A percentile compares a stretch with the other conserved stretches of the same genome.
These are phyloP conservation scores for Dictyostelium discoideum DNA, from an alignment of 78 protist genomes.

Conservation along the genomic window DNA sequence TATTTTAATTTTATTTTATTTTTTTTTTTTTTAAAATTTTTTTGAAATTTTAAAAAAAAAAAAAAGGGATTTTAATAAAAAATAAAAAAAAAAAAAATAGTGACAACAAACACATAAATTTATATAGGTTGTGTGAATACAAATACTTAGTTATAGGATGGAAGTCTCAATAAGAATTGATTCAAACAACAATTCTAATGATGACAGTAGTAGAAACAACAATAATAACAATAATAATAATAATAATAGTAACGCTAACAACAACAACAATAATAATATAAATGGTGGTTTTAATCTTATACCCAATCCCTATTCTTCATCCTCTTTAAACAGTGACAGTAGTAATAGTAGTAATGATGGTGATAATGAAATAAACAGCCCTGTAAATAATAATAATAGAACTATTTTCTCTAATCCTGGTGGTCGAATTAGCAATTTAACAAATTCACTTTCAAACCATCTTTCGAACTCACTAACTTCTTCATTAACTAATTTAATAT, in stretches of 20 bases:
- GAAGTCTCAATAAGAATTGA: conserved; percentile 33
- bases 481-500: background rate
- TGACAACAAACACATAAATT: too few species aligned
- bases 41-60: too few species aligned
- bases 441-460: background rate
- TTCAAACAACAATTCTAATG: background rate
- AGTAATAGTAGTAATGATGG: background rate
- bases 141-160: background rate
- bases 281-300: background rate
- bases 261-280: background rate
- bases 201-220: background rate
- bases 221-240: background rate
- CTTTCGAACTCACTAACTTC: background rate
- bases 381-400: too few species aligned
- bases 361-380: background rate
- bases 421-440: background rate
- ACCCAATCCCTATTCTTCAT: background rate
- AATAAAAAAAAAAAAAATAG: too few species aligned
- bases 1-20: too few species aligned
- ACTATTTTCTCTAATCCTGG: background rate
- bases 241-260: background rate
- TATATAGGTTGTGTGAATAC: background rate
- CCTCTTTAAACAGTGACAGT: background rate
- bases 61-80: too few species aligned
- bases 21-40: too few species aligned